Percentiles rank a stretch among this genome's conserved stretches.
phyloP scores from a whole-genome alignment of 768 basidiomycete species.

The Pholiota molesta region DNA sequence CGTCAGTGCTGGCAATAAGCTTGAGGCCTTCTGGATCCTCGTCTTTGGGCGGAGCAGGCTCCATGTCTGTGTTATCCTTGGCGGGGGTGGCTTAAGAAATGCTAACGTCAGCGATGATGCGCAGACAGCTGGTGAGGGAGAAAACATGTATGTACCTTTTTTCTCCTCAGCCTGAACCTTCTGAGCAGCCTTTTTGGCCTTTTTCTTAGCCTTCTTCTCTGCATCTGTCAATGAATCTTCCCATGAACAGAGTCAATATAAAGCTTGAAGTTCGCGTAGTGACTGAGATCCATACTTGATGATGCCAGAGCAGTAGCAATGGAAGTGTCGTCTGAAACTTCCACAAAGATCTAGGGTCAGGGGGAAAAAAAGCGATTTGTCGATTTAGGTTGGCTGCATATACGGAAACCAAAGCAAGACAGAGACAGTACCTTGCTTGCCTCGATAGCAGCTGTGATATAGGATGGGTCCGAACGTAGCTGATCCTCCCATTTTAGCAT shows the following conservation, averaged over 20 bases:
- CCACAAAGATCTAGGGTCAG: constrained; percentile 66
- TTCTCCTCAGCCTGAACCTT: constrained; percentile 68
- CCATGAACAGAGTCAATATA: background rate
- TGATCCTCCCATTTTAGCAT: constrained; percentile 82
- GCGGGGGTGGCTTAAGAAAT: constrained; percentile 33
- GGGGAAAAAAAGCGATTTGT: background rate
- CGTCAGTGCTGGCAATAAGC: constrained; percentile 61
- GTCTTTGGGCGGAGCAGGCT: constrained; percentile 58
- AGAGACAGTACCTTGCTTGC: constrained; percentile 61
- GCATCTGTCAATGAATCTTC: constrained; percentile 54
- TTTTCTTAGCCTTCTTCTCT: constrained; percentile 85
- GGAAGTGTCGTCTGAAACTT: constrained; percentile 71
- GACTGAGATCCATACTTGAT: constrained; percentile 33
- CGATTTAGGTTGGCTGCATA: too few species aligned
- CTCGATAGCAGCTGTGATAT: constrained; percentile 70
- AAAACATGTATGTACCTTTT: constrained; percentile 53
- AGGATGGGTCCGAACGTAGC: constrained; percentile 76
- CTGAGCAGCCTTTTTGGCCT: constrained; percentile 76
- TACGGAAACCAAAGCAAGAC: too few species aligned
- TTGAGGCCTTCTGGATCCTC: constrained; percentile 86
- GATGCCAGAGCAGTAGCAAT: constrained; percentile 48
- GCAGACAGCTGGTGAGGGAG: background rate
- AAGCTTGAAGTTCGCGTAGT: background rate
- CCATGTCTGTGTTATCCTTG: constrained; percentile 74
- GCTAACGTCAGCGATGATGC: background rate